Percentiles rank a stretch among this genome's conserved stretches.
phyloP scores from a whole-genome alignment of 495 filamentous ascomycete genomes.

The Aspergillus indologenus region DNA sequence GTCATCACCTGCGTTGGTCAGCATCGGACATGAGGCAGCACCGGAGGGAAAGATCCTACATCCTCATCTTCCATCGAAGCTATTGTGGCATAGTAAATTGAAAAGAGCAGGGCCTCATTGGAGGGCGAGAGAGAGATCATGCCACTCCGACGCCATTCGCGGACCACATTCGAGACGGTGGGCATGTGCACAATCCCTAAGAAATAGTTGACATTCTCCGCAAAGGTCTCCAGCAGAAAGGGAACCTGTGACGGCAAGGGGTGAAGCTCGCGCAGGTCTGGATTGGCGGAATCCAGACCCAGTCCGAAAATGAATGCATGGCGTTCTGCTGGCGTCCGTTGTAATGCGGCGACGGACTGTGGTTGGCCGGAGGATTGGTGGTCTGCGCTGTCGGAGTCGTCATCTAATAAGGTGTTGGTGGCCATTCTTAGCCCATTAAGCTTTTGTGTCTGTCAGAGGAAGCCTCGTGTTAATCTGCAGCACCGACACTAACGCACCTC shows the following conservation, averaged over 20 bases:
- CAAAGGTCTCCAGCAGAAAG: conserved; percentile 49
- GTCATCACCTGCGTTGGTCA: conserved; percentile 33
- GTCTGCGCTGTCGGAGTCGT: not conserved
- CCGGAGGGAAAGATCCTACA: conserved; percentile 19
- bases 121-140: conserved; percentile 48
- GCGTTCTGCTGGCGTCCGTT: conserved; percentile 45
- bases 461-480: not conserved
- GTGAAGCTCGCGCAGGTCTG: conserved; percentile 16
- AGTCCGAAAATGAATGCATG: conserved; percentile 54
- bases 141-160: not conserved
- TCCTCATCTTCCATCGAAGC: conserved; percentile 44
- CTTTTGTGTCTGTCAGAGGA: not conserved
- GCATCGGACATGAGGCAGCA: conserved; percentile 35
- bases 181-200: conserved; percentile 43
- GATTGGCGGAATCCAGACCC: conserved; percentile 34
- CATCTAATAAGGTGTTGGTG: not conserved
- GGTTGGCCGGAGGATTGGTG: not conserved
- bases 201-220: conserved; percentile 52
- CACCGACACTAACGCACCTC: not conserved
- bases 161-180: not conserved
- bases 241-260: conserved; percentile 53
- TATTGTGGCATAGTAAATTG: conserved; percentile 58
- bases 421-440: not conserved
- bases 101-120: conserved; percentile 57
- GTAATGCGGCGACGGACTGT: conserved; percentile 36